Conservation (phyloP, 2,329 filamentous ascomycete species). For the Xylariaceae sp. region DNA sequence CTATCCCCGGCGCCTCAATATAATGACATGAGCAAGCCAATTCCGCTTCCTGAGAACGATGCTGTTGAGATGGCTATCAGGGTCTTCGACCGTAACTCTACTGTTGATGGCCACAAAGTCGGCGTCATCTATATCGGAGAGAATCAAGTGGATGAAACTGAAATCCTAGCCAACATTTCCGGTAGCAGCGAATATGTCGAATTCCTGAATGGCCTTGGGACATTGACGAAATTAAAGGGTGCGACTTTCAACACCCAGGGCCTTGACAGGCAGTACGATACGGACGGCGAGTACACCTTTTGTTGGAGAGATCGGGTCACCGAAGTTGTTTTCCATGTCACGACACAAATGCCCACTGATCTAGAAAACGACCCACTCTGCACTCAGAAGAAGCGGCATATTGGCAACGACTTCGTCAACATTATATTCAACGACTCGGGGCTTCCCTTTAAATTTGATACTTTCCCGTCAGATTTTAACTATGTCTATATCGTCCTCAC, state of each 20-base stretch:
- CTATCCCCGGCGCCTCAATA: slow-evolving; percentile 59
- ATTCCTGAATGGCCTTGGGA: slow-evolving; percentile 79
- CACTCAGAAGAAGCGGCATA: slow-evolving; percentile 85
- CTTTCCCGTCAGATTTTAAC: slow-evolving; percentile 92
- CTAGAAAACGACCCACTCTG: slow-evolving; percentile 69
- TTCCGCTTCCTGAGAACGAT: slow-evolving; percentile 69
- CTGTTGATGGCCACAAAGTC: slow-evolving; percentile 91
- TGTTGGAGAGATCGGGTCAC: slow-evolving; percentile 94
- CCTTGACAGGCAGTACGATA: slow-evolving; percentile 70
- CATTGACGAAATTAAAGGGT: slow-evolving; percentile 72
- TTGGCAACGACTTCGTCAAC: slow-evolving; percentile 97
- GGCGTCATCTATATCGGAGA: slow-evolving; percentile 92
- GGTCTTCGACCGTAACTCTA: slow-evolving; percentile 80
- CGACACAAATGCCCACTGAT: slow-evolving; percentile 95
- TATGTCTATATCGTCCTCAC: slow-evolving; percentile 96
- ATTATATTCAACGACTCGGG: slow-evolving; percentile 98
- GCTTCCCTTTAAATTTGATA: slow-evolving; percentile 81
- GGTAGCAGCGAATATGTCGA: slow-evolving; percentile 85
- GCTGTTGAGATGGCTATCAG: slow-evolving; percentile 69
- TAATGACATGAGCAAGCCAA: slow-evolving; percentile 58
- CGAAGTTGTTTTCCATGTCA: slow-evolving; percentile 92
- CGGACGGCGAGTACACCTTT: slow-evolving; percentile 82
- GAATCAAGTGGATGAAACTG: slow-evolving; percentile 73
- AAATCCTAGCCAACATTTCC: slow-evolving; percentile 81
- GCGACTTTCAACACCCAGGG: slow-evolving; percentile 92